Evolutionary conservation across 768 basidiomycete species (phyloP).

Genomic region (Leccinellum albellum): DNA sequence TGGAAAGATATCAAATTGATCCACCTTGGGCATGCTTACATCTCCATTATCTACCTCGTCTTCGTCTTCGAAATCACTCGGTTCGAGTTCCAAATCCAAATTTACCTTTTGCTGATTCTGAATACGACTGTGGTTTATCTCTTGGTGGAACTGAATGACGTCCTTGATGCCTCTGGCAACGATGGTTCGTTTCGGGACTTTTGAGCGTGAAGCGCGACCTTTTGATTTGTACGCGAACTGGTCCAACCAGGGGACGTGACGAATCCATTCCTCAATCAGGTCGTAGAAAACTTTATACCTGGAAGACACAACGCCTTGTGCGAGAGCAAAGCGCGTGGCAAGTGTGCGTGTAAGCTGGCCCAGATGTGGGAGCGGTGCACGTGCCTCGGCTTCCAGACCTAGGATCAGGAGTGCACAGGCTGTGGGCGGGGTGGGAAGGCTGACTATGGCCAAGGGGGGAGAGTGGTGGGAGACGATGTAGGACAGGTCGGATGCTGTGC

Average conservation of each 20-base stretch:
- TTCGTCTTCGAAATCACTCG: constrained; percentile 30
- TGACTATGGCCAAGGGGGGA: constrained; percentile 38
- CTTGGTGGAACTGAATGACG: constrained; percentile 63
- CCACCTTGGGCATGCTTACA: constrained; percentile 1
- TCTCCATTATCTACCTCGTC: constrained; percentile 24
- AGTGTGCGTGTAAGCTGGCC: constrained; percentile 56
- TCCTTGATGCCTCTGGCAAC: constrained; percentile 69
- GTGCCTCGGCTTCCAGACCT: constrained; percentile 64
- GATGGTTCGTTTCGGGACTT: constrained; percentile 57
- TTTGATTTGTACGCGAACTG: constrained; percentile 40
- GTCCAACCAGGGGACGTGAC: constrained; percentile 72
- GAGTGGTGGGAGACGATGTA: constrained; percentile 39
- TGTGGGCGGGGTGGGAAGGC: constrained; percentile 42
- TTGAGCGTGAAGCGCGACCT: constrained; percentile 46
- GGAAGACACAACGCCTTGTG: constrained; percentile 56
- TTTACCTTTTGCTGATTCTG: constrained; percentile 33
- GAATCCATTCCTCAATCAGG: constrained; percentile 53
- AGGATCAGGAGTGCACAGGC: constrained; percentile 71
- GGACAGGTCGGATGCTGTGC: constrained; percentile 44
- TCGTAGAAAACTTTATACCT: constrained; percentile 69
- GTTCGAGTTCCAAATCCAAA: constrained; percentile 38
- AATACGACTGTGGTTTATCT: constrained; percentile 48
- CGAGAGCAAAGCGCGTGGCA: constrained; percentile 46
- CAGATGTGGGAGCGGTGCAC: constrained; percentile 48
- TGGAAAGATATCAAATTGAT: neutral